These are phyloP conservation scores for Pelargonium cotyledonis DNA, from an alignment of 441 rosid genomes.

Conservation along the genomic window DNA sequence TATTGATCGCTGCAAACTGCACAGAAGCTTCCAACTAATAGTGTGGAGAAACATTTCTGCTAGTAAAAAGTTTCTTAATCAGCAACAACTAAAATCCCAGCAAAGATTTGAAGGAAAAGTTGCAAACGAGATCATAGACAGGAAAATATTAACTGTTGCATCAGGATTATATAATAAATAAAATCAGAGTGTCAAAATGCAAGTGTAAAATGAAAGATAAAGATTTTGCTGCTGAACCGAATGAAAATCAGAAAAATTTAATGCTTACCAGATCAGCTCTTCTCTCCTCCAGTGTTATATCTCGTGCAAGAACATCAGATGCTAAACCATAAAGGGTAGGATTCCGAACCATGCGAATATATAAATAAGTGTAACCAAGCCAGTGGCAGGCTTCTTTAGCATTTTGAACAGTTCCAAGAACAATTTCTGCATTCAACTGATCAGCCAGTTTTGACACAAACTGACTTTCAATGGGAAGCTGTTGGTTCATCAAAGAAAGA, in stretches of 20 bases:
- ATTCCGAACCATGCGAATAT: slow-evolving; percentile 78
- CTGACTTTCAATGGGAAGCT: slow-evolving; percentile 95
- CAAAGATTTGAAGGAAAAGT: too few species aligned
- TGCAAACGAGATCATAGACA: too few species aligned
- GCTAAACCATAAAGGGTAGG: slow-evolving; percentile 82
- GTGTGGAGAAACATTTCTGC: too few species aligned
- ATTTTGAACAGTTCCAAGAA: slow-evolving; percentile 91
- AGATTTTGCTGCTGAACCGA: slow-evolving; percentile 34
- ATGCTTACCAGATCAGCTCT: slow-evolving; percentile 87
- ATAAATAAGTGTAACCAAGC: slow-evolving; percentile 85
- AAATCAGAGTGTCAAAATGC: too few species aligned
- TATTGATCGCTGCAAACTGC: too few species aligned
- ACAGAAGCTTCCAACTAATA: too few species aligned
- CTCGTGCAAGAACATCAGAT: slow-evolving; percentile 45
- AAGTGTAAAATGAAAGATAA: too few species aligned
- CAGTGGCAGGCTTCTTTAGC: slow-evolving; percentile 96
- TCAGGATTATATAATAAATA: too few species aligned
- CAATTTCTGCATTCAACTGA: slow-evolving; percentile 96
- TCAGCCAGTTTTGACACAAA: slow-evolving; percentile 85
- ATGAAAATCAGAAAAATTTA: slow-evolving; percentile 46
- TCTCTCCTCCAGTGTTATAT: slow-evolving; percentile 84
- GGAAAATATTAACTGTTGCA: too few species aligned
- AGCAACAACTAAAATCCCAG: too few species aligned
- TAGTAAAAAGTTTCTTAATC: too few species aligned
- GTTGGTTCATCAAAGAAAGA: slow-evolving; percentile 92